Evolutionary conservation across 306 rosid genomes (phyloP), one percentile per base, ranked within the genome.

Genomic region (Alnus rubra): DNA sequence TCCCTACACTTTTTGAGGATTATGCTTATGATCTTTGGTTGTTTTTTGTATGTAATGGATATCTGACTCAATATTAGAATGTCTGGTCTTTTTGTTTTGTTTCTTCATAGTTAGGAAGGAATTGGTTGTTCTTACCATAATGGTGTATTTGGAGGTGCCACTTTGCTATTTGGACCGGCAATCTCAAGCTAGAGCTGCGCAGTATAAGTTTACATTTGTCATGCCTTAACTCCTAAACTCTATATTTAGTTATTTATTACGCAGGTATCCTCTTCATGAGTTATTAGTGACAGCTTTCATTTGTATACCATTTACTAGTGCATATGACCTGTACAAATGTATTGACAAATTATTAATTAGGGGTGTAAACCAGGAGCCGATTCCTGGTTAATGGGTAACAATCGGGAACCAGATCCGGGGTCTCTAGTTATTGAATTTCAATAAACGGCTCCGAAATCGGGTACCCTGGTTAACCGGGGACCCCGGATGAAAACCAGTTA

Each of bases 101-200:
- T 31, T 2, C 45, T 80, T 74, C 81, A 68, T 70, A 94, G 98
- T 94, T 82, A 95, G 95, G 48, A 87, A 85, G 87, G 97, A 97
- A 45, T 94, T 92, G 68, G 92, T 88, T 59, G 67, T 80, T 78
- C 94, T 97, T 70, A 90, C 97, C 63, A 88, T 93, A 78, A 3
- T 90, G n/a, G n/a, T 69, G 85, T 91, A 37, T 92, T 92, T 78
- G 98, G 98, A 73, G 90, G 97, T 73, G 83, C 87, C 84, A 78
- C 97, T 72, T 71, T 94, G 62, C 78, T 91, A 56, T 76, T 92
- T 74, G 95, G 97, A 76, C 51, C 70, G 75, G 92, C 82, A 19
- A 79, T 83, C 67, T 94, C 97, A 73, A 91, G 84, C 84, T 94
- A 69, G 92, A 94, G 37, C 45, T 92, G 84, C 80, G 88, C 45